These are phyloP conservation scores for Myrica gale DNA, from an alignment of 306 rosid genomes.

Conservation along the genomic window DNA sequence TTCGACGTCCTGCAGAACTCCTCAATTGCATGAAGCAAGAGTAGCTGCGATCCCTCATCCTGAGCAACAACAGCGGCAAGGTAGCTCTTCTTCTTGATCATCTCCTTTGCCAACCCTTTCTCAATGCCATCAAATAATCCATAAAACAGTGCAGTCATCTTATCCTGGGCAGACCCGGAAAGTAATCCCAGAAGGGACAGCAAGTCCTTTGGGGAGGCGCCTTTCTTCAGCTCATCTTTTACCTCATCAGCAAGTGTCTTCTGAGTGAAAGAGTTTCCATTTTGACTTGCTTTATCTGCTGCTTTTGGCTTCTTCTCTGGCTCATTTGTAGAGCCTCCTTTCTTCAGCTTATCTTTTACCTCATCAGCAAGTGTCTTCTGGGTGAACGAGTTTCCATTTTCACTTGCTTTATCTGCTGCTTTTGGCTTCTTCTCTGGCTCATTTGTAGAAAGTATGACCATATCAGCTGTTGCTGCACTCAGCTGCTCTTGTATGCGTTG, in stretches of 20 bases:
- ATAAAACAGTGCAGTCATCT: conserved; percentile 47
- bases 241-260: conserved; percentile 38
- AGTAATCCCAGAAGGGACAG: conserved; percentile 28
- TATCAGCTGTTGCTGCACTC: conserved; percentile 61
- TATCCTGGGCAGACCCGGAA: conserved; percentile 46
- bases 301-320: not conserved
- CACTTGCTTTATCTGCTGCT: conserved; percentile 21
- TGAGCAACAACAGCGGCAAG: conserved; percentile 43
- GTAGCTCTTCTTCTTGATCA: conserved; percentile 39
- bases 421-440: conserved; percentile 45
- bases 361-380: conserved; percentile 35
- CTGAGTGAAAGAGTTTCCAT: conserved; percentile 29
- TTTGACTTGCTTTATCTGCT: conserved; percentile 19
- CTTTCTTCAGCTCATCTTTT: conserved; percentile 42
- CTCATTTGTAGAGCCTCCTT: conserved; percentile 36
- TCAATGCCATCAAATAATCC: conserved; percentile 41
- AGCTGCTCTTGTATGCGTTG: conserved; percentile 58
- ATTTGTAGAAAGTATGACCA: conserved; percentile 60
- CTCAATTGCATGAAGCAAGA: conserved; percentile 44
- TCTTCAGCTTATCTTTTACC: conserved; percentile 41
- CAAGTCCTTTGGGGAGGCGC: conserved; percentile 35
- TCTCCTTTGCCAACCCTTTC: conserved; percentile 56
- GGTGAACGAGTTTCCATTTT: conserved; percentile 19
- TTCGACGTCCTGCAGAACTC: conserved; percentile 37
- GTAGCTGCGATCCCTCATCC: conserved; percentile 41